Conservation (phyloP, 2,329 filamentous ascomycete genomes). For the Incumbomyces lentus region DNA sequence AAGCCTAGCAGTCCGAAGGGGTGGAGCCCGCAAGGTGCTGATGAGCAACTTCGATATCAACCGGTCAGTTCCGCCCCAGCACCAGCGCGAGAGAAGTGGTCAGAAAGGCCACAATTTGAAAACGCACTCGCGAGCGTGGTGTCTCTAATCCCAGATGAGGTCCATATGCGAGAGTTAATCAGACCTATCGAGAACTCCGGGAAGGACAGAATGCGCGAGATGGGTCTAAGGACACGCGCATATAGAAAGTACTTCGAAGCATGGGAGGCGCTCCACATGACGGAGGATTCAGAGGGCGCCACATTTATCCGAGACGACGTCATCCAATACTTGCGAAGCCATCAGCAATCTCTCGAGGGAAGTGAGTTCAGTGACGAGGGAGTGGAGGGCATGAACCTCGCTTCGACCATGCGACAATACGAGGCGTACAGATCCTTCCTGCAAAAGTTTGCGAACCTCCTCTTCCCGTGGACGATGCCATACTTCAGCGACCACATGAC, state of each 20-base stretch:
- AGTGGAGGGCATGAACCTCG: constrained; percentile 18
- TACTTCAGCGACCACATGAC: constrained; percentile 38
- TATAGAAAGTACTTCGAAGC: constrained; percentile 32
- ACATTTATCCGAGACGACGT: constrained; percentile 33
- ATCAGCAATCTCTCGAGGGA: constrained; percentile 12
- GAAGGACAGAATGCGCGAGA: constrained; percentile 30
- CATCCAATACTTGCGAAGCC: constrained; percentile 28
- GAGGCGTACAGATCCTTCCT: constrained; percentile 34
- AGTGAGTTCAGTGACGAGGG: constrained; percentile 11
- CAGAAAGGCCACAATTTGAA: constrained; percentile 19
- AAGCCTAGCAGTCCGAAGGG: neutral
- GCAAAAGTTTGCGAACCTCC: constrained; percentile 27
- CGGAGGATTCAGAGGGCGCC: constrained; percentile 24
- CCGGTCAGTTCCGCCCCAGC: neutral
- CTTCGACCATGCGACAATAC: constrained; percentile 31
- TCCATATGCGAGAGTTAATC: constrained; percentile 25
- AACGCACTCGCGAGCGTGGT: constrained; percentile 17
- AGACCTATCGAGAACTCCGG: constrained; percentile 30
- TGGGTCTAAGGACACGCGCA: constrained; percentile 30
- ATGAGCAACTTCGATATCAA: neutral
- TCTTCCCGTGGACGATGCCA: constrained; percentile 27
- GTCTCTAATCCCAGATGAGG: constrained; percentile 18
- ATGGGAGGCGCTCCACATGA: constrained; percentile 27
- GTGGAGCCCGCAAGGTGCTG: constrained; percentile 1
- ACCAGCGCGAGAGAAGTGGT: constrained; percentile 9